These are phyloP conservation scores for Prinsepia uniflora DNA, from an alignment of 306 rosid genomes.

Conservation along the genomic window DNA sequence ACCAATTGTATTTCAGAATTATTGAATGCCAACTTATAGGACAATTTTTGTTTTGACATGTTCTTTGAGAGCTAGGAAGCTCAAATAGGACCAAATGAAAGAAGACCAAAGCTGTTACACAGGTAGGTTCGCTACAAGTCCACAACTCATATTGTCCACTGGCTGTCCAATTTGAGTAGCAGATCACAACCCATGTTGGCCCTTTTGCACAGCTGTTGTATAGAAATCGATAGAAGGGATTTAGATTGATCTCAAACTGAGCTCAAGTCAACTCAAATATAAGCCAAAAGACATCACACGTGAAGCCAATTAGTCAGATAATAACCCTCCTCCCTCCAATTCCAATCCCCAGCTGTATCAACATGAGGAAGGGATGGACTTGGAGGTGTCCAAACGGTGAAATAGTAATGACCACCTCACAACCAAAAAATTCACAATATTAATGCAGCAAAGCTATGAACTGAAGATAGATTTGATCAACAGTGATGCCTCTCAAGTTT, in stretches of 20 bases:
- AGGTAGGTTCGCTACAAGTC: not conserved
- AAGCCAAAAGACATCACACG: not conserved
- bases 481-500: not conserved
- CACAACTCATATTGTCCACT: not conserved
- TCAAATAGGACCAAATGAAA: not conserved
- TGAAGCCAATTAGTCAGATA: constrained; percentile 6
- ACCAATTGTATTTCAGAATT: no score
- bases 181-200: not conserved
- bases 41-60: no score
- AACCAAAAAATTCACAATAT: not conserved
- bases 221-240: not conserved
- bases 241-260: not conserved
- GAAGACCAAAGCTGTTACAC: no score
- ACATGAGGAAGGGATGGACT: not conserved
- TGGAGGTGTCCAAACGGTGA: not conserved
- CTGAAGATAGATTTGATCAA: not conserved
- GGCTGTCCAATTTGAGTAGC: not conserved
- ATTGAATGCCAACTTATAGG: no score
- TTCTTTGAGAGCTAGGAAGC: no score
- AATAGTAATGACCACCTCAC: constrained; percentile 17
- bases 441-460: not conserved
- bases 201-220: not conserved
- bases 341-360: not conserved
- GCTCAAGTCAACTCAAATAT: not conserved
- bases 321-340: not conserved